Evolutionary conservation across 2,329 filamentous ascomycete species (phyloP).

Genomic region (Elsinoe fawcettii): DNA sequence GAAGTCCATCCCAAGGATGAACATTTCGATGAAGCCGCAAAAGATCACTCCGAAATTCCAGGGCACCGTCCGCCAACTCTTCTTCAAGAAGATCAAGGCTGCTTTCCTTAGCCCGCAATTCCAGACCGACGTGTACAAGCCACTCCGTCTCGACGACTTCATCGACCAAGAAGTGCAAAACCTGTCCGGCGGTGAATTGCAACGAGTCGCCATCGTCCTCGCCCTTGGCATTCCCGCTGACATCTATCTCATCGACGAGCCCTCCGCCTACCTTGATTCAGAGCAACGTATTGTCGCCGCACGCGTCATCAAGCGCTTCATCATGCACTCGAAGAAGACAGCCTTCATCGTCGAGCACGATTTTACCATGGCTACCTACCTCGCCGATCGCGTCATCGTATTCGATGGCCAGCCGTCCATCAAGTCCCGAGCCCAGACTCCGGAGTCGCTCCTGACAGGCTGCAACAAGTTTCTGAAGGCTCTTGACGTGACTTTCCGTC

Average conservation of each 20-base stretch:
- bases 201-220: slow-evolving; percentile 96
- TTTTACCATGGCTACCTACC: slow-evolving; percentile 89
- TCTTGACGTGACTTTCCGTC: slow-evolving; percentile 95
- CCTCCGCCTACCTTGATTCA: slow-evolving; percentile 93
- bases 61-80: slow-evolving; percentile 91
- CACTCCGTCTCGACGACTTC: slow-evolving; percentile 97
- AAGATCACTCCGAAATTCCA: slow-evolving; percentile 98
- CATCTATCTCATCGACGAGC: slow-evolving; percentile 98
- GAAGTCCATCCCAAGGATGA: slow-evolving; percentile 78
- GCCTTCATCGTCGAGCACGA: slow-evolving; percentile 99
- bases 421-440: slow-evolving; percentile 76
- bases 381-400: slow-evolving; percentile 92
- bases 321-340: slow-evolving; percentile 99
- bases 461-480: slow-evolving; percentile 97
- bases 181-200: slow-evolving; percentile 96
- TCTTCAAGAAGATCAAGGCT: slow-evolving; percentile 99
- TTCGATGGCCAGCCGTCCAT: slow-evolving; percentile 92
- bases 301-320: slow-evolving; percentile 98
- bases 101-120: slow-evolving; percentile 95
- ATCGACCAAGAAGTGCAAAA: slow-evolving; percentile 99
- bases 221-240: slow-evolving; percentile 93
- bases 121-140: slow-evolving; percentile 99
- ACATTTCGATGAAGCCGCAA: slow-evolving; percentile 98
- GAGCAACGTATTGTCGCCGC: slow-evolving; percentile 98
- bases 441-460: slow-evolving; percentile 85